These are phyloP conservation scores for Zizania latifolia DNA, from an alignment of 176 grass and related monocot genomes.

Conservation along the genomic window DNA sequence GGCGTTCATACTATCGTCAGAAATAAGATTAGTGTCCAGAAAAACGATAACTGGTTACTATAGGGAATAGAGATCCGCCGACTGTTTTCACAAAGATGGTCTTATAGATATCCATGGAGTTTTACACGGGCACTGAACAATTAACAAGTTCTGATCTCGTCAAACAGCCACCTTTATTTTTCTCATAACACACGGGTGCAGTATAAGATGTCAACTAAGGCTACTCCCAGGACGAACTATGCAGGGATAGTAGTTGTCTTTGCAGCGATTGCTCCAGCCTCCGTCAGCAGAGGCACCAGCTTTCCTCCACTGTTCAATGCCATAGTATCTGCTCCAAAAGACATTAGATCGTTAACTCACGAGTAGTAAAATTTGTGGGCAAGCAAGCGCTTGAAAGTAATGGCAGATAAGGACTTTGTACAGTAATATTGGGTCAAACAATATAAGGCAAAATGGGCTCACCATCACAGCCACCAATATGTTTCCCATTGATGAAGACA, in stretches of 20 bases:
- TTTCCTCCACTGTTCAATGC: slow-evolving; percentile 48
- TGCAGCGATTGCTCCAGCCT: slow-evolving; percentile 53
- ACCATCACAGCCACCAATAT: slow-evolving; percentile 70
- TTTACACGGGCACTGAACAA: neutral
- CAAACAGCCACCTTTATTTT: slow-evolving; percentile 19
- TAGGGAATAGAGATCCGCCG: too few relatives aligned
- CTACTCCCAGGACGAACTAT: neutral
- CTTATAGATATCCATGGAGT: neutral
- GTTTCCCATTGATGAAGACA: slow-evolving; percentile 82
- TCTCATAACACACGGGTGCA: neutral
- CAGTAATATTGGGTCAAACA: neutral
- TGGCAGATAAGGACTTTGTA: neutral
- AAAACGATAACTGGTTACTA: neutral
- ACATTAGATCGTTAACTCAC: slow-evolving; percentile 7
- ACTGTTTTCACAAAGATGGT: neutral
- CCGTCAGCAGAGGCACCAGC: slow-evolving; percentile 64
- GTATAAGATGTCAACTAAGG: neutral
- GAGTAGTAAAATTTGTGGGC: neutral
- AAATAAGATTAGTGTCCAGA: neutral
- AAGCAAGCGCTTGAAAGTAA: neutral
- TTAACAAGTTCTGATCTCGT: neutral
- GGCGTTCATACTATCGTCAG: neutral
- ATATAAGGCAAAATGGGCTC: slow-evolving; percentile 7
- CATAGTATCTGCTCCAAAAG: slow-evolving; percentile 32
- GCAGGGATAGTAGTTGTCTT: slow-evolving; percentile 5